A percentile compares a stretch with the other conserved stretches of the same genome.
These are phyloP conservation scores for Colletotrichum sp. DNA, from an alignment of 2,329 filamentous ascomycete species.

Conservation along the genomic window DNA sequence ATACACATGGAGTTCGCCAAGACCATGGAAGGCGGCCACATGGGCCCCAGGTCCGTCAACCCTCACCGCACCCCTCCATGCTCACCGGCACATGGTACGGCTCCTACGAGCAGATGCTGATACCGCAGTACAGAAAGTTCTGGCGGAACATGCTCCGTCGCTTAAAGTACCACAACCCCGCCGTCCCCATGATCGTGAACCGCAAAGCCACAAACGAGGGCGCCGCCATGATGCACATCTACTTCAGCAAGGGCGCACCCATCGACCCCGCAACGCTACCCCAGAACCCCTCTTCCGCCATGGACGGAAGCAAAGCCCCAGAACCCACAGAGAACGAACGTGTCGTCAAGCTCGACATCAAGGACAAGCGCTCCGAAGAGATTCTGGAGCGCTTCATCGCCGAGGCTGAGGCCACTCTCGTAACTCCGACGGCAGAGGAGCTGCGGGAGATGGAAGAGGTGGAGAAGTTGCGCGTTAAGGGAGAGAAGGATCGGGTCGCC, in stretches of 20 bases:
- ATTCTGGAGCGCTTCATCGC: slow-evolving; percentile 69
- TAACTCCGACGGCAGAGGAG: slow-evolving; percentile 66
- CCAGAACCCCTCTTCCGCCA: slow-evolving; percentile 52
- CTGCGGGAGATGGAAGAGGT: slow-evolving; percentile 60
- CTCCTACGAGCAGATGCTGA: slow-evolving; percentile 27
- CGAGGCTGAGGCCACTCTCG: slow-evolving; percentile 62
- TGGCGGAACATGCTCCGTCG: slow-evolving; percentile 83
- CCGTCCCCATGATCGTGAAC: slow-evolving; percentile 81
- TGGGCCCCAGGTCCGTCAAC: slow-evolving; percentile 69
- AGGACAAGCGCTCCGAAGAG: slow-evolving; percentile 60
- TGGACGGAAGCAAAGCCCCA: slow-evolving; percentile 53
- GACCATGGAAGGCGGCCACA: slow-evolving; percentile 68
- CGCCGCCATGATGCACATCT: slow-evolving; percentile 68
- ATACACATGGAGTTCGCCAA: slow-evolving; percentile 77
- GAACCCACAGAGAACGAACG: slow-evolving; percentile 51
- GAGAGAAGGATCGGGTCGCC: slow-evolving; percentile 58
- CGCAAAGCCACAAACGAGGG: slow-evolving; percentile 63
- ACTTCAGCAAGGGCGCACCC: slow-evolving; percentile 52
- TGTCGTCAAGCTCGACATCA: slow-evolving; percentile 66
- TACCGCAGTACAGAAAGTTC: slow-evolving; percentile 71
- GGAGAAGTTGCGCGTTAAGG: slow-evolving; percentile 56
- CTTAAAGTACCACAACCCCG: slow-evolving; percentile 93
- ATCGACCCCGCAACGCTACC: slow-evolving; percentile 33
- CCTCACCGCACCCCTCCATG: not conserved
- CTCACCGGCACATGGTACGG: not conserved